A percentile compares a stretch with the other conserved stretches of the same genome.
Conservation (phyloP, 305 asterid genomes). For the Petunia hybrid region DNA sequence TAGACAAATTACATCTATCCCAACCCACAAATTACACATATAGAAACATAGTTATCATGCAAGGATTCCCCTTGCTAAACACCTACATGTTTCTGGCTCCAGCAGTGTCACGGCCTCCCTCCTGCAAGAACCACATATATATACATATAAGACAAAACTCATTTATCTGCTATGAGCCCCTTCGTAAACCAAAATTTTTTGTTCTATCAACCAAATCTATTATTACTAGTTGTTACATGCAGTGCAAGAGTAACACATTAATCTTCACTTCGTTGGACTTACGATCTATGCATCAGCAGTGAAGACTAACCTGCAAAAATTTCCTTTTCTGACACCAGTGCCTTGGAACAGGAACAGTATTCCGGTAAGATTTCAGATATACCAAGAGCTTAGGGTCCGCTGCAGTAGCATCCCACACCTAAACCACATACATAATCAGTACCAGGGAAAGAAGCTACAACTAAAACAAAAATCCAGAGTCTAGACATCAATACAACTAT, state of each 20-base stretch:
- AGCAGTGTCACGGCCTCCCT: conserved; percentile 80
- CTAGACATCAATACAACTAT: conserved; percentile 8
- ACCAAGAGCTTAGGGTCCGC: conserved; percentile 92
- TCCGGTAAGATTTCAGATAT: conserved; percentile 87
- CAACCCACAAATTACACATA: conserved; percentile 59
- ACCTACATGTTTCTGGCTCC: conserved; percentile 99
- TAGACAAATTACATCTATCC: conserved; percentile 46
- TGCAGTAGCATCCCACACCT: conserved; percentile 99
- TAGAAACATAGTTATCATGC: conserved; percentile 50
- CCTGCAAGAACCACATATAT: conserved; percentile 98
- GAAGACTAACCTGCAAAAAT: conserved; percentile 83
- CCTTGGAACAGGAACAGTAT: conserved; percentile 95
- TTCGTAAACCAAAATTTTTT: conserved; percentile 61
- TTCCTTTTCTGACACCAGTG: conserved; percentile 99
- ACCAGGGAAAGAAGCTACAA: conserved; percentile 22
- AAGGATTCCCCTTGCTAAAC: conserved; percentile 89
- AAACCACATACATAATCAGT: conserved; percentile 28
- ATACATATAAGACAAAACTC: conserved; percentile 96
- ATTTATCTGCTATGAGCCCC: conserved; percentile 65
- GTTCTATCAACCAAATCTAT: conserved; percentile 43
- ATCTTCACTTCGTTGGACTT: not conserved
- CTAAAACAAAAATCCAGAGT: not conserved
- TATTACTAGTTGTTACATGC: conserved; percentile 37
- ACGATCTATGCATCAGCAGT: not conserved
- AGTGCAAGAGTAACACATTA: conserved; percentile 32